A percentile compares a stretch with the other conserved stretches of the same genome.
These are phyloP conservation scores for Blepharisma stoltei DNA, from an alignment of 73 alveolate species.

Conservation along the genomic window DNA sequence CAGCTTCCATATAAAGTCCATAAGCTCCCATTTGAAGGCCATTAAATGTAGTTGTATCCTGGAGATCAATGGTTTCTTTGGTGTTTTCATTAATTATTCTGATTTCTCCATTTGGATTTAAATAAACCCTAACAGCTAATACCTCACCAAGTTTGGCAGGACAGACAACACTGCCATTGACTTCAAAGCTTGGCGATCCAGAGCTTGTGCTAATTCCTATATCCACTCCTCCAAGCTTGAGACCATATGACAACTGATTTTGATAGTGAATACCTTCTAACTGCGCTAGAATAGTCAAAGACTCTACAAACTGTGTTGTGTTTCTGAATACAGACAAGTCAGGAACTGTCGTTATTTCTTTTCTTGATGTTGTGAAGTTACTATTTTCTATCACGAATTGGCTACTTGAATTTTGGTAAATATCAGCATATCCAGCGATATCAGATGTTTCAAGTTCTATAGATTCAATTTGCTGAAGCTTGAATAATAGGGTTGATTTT, in stretches of 20 bases:
- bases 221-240: too few species aligned
- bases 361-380: neutral
- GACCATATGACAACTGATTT: too few species aligned
- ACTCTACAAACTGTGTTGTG: neutral
- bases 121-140: neutral
- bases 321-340: neutral
- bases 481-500: neutral
- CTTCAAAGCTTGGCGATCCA: neutral
- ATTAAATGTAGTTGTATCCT: neutral
- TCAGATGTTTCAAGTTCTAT: too few species aligned
- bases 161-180: neutral
- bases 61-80: neutral
- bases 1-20: too few species aligned
- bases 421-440: neutral
- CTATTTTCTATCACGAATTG: neutral
- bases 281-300: neutral
- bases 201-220: too few species aligned
- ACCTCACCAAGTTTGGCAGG: neutral
- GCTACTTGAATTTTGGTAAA: conserved; percentile 10
- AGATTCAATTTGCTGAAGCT: too few species aligned
- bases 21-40: too few species aligned
- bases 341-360: neutral
- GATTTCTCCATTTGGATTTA: neutral
- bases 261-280: too few species aligned
- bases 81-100: neutral